Evolutionary conservation across 1,139 yeast species (phyloP).

Genomic region (Wickerhamomyces sp.): DNA sequence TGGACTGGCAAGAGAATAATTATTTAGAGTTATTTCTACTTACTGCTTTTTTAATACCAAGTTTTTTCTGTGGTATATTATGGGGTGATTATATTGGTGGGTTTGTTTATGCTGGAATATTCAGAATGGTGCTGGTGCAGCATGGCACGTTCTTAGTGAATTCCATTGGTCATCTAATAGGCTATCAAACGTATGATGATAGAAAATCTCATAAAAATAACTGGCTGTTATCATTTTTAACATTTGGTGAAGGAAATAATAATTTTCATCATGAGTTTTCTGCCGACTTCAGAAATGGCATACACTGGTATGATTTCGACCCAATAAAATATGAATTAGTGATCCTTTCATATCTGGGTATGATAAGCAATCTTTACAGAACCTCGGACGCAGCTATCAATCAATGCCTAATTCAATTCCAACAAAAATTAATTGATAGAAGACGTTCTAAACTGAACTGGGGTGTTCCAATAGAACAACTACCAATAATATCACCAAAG

Average conservation of each 20-base stretch:
- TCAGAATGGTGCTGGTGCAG: conserved; percentile 53
- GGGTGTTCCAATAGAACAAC: conserved; percentile 71
- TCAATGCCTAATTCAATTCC: conserved; percentile 59
- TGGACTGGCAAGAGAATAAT: conserved; percentile 56
- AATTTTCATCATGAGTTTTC: conserved; percentile 77
- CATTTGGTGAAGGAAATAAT: conserved; percentile 65
- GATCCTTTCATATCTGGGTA: conserved; percentile 36
- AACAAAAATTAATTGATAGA: conserved; percentile 55
- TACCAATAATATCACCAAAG: conserved; percentile 49
- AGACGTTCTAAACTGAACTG: conserved; percentile 62
- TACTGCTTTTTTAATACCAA: conserved; percentile 49
- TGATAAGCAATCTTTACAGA: conserved; percentile 34
- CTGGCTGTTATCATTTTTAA: conserved; percentile 43
- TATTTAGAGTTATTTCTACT: conserved; percentile 41
- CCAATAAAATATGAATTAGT: conserved; percentile 63
- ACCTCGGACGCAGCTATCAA: conserved; percentile 46
- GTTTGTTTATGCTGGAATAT: conserved; percentile 55
- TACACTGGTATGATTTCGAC: conserved; percentile 50
- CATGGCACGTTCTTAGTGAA: conserved; percentile 54
- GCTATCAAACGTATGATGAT: conserved; percentile 61
- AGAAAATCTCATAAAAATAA: conserved; percentile 52
- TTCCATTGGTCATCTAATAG: conserved; percentile 56
- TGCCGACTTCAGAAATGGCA: conserved; percentile 56
- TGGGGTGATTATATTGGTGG: conserved; percentile 53
- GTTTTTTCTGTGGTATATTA: conserved; percentile 36